phyloP scores from a whole-genome alignment of 2,329 filamentous ascomycete species.

The Phialophora tarda region DNA sequence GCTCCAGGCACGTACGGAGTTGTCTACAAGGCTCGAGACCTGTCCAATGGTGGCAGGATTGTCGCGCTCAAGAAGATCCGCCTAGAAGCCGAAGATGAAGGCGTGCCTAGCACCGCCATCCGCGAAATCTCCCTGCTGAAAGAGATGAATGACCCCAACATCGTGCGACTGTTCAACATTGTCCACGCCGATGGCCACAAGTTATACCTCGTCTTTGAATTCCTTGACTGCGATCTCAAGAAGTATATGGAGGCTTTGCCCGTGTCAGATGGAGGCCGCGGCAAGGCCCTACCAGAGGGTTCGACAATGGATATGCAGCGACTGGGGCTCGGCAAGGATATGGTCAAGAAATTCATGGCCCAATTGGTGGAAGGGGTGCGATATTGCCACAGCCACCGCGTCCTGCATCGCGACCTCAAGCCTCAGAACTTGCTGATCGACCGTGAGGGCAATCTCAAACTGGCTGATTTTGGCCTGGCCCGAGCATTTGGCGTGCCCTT shows the following conservation, averaged over 20 bases:
- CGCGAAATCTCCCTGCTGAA: constrained; percentile 93
- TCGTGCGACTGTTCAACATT: constrained; percentile 86
- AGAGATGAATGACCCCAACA: constrained; percentile 91
- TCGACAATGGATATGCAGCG: constrained; percentile 67
- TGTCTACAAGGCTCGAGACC: constrained; percentile 91
- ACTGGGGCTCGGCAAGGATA: constrained; percentile 75
- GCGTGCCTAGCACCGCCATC: constrained; percentile 89
- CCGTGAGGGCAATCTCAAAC: constrained; percentile 83
- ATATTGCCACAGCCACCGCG: constrained; percentile 87
- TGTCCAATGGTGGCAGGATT: constrained; percentile 79
- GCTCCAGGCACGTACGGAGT: constrained; percentile 84
- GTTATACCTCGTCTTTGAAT: constrained; percentile 91
- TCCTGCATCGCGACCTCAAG: constrained; percentile 87
- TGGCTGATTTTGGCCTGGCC: constrained; percentile 88
- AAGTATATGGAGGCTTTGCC: constrained; percentile 95
- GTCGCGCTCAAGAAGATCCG: constrained; percentile 95
- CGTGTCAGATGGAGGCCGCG: constrained; percentile 80
- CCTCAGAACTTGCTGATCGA: constrained; percentile 89
- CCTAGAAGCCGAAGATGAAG: constrained; percentile 92
- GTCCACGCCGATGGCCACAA: constrained; percentile 95
- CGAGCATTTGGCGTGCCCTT: constrained; percentile 89
- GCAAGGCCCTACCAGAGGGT: constrained; percentile 82
- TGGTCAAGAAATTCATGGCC: constrained; percentile 92
- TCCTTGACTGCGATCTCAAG: constrained; percentile 88
- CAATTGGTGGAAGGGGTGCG: constrained; percentile 82